Evolutionary conservation across 2,329 filamentous ascomycete species (phyloP), one percentile per base, ranked within the genome.

Genomic region (Pseudocercospora fuligena): DNA sequence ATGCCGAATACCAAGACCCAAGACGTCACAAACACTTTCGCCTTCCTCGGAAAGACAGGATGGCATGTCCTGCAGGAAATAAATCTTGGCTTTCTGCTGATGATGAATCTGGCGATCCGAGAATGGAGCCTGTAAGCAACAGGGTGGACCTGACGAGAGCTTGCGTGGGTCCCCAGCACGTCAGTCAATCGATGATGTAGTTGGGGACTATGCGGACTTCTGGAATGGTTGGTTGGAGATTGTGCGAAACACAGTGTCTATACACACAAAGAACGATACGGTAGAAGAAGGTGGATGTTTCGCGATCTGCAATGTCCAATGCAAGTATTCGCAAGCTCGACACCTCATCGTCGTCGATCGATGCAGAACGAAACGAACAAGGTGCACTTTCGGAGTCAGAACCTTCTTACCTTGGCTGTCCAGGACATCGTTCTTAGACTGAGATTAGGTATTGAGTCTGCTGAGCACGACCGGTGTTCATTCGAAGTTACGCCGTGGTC

Each of bases 401-500:
- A 56, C 51, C 51, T 56, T 31, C 25, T 31, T 27, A 29, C 51
- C 25, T 29, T 56, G 25, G 23, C 25, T 33, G 53, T 16, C 53
- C 53, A 12, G 27, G 53, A 33, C 53, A 57, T 57, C 23, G 53
- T 57, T 33, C 12, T 16, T 43, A 7, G 6, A 33, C 8, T 27
- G 29, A 56, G 53, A 33, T 25, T 25, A 27, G 11, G 11, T 56
- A 4, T 27, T n/a, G 14, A 56, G 23, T 53, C 49, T 27, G n/a
- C 23, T 21, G 23, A 56, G 25, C 53, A 56, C 53, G 53, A 31
- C 53, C 53, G 53, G 12, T 56, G 12, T 27, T 31, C 51, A 31
- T 31, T 56, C 51, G 23, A 27, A 56, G 27, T 56, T 56, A 56
- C 51, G 51, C 51, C 51, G 51, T 31, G 51, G 51, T 56, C 27